Conservation (phyloP, 257 asterid species). For the Eustoma russellianum region DNA sequence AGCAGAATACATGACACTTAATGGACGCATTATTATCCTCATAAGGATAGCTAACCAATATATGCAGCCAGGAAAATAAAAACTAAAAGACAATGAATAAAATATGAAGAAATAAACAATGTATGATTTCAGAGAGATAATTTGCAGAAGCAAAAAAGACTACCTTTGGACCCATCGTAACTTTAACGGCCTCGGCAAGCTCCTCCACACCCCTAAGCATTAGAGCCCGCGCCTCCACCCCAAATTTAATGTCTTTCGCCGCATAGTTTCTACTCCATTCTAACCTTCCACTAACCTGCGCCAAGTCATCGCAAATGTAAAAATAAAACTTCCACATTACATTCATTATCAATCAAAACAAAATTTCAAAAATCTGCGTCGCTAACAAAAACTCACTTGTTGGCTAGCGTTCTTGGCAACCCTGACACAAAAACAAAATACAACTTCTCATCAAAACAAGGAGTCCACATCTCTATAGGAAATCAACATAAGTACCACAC, state of each 20-base stretch:
- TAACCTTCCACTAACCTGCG: constrained; percentile 34
- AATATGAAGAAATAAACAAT: too few relatives aligned
- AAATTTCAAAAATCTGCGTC: background rate
- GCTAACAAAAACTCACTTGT: constrained; percentile 16
- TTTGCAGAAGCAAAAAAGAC: background rate
- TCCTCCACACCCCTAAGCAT: constrained; percentile 63
- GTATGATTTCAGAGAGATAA: background rate
- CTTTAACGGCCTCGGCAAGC: constrained; percentile 54
- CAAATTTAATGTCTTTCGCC: constrained; percentile 49
- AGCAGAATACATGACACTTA: too few relatives aligned
- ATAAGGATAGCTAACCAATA: too few relatives aligned
- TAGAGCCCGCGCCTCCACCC: constrained; percentile 51
- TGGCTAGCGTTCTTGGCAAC: constrained; percentile 28
- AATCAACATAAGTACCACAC: background rate
- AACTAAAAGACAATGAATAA: too few relatives aligned
- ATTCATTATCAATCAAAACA: background rate
- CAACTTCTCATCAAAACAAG: background rate
- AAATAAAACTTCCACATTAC: too few relatives aligned
- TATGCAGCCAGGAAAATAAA: too few relatives aligned
- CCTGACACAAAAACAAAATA: constrained; percentile 16
- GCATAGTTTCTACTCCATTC: constrained; percentile 48
- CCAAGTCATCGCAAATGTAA: background rate
- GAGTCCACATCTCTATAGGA: background rate
- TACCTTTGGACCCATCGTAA: constrained; percentile 67
- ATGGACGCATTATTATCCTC: too few relatives aligned